Evolutionary conservation across 1,284 basidiomycete species (phyloP), one percentile per base, ranked within the genome.

Genomic region (Microbotryum scabiosae): DNA sequence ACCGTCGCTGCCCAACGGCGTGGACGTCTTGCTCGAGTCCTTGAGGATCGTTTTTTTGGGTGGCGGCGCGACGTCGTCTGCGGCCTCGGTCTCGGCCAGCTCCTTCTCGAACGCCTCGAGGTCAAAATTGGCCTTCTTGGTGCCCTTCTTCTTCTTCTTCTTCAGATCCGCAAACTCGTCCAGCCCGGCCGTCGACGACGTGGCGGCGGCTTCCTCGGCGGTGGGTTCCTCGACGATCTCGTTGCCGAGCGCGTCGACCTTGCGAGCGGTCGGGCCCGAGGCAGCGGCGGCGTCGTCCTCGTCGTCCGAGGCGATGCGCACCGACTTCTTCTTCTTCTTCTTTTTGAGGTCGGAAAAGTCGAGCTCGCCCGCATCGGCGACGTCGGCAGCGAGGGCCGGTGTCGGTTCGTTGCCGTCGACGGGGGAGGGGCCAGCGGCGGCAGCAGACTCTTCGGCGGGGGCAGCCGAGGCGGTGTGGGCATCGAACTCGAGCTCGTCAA

Each of bases 21-120:
- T 63, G 56, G 55, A 20, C 49, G 44, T 50, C 49, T n/a, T 43
- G 36, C 36, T 63, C 57, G 55, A 20, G 46, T 44, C 47, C 49
- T 66, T 63, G 48, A 60, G 41, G 49, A 57, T 61, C 47, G 36
- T 16, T 32, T 52, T 53, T 61, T 54, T 18, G 49, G 64, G 51
- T 18, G 59, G 50, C 18, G 44, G 48, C 3, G 51, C 21, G 51
- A 53, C 12, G 23, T 51, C 36, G 49, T 63, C 69, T 36, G 64
- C 65, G 30, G 67, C 60, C 51, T 69, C 70, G 23, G 64, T 57
- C 57, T 85, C 81, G 63, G 83, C 84, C 41, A 89, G 76, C 77
- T 93, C 90, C 76, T 90, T 92, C 79, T 93, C 91, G 71, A 91
- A 72, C 1, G 87, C 89, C 72, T 91, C 76, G 64, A 80, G 75